Conservation (phyloP, 2,329 filamentous ascomycete species). For the Zasmidium cellare region DNA sequence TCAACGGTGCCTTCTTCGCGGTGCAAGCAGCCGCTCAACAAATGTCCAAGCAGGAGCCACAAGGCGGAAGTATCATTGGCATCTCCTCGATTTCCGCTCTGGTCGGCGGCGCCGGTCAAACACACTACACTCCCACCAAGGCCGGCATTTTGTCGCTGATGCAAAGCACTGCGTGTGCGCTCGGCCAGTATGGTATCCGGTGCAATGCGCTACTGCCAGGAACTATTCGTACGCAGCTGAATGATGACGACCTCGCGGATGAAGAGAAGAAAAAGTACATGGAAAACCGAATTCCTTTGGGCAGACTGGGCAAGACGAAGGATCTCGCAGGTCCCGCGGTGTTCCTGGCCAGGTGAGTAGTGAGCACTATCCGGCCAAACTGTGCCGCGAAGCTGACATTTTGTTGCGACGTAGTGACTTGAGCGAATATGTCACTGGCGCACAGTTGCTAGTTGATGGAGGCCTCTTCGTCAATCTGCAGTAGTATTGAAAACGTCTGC, state of each 20-base stretch:
- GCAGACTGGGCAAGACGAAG: conserved; percentile 67
- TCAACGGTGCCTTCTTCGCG: conserved; percentile 84
- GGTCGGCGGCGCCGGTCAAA: conserved; percentile 75
- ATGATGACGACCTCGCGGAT: conserved; percentile 77
- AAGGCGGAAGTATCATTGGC: conserved; percentile 78
- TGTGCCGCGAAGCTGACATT: neutral
- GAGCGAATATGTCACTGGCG: conserved; percentile 79
- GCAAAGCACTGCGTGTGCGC: conserved; percentile 77
- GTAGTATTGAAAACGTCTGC: conserved; percentile 40
- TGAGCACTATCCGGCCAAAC: neutral
- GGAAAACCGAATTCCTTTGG: conserved; percentile 78
- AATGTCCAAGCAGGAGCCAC: conserved; percentile 64
- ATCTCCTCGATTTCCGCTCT: conserved; percentile 72
- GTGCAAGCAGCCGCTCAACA: conserved; percentile 82
- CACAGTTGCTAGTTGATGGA: conserved; percentile 83
- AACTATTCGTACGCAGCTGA: conserved; percentile 80
- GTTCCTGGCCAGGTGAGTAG: conserved; percentile 65
- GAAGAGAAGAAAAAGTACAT: conserved; percentile 72
- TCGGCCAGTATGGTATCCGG: conserved; percentile 73
- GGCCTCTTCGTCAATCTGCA: conserved; percentile 89
- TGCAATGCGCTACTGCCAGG: conserved; percentile 85
- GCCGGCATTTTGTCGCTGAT: conserved; percentile 78
- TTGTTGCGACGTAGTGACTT: conserved; percentile 55
- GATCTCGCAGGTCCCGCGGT: conserved; percentile 83
- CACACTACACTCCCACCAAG: conserved; percentile 88